phyloP scores from a whole-genome alignment of 148 eudicot genomes.

The Tetragonia tetragonoides region DNA sequence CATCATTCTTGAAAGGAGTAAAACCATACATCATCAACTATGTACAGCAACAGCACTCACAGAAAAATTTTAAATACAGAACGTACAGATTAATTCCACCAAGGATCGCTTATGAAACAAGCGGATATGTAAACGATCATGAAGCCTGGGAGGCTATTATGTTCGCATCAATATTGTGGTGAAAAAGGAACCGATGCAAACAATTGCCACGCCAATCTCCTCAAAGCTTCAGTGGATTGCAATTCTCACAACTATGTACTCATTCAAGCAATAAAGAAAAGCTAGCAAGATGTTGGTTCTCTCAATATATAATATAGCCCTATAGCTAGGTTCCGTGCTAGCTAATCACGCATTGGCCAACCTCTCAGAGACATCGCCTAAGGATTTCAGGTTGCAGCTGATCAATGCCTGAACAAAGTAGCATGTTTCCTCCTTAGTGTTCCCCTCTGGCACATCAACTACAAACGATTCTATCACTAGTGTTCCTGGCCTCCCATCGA shows the following conservation, averaged over 20 bases:
- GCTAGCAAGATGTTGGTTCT: background rate
- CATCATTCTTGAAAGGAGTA: background rate
- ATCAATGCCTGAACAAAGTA: constrained; percentile 59
- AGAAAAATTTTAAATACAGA: background rate
- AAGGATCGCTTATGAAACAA: constrained; percentile 13
- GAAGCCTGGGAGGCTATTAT: constrained; percentile 42
- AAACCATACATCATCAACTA: constrained; percentile 8
- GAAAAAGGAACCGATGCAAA: constrained; percentile 9
- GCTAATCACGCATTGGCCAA: constrained; percentile 43
- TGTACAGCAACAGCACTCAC: constrained; percentile 10
- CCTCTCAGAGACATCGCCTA: constrained; percentile 70
- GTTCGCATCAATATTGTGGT: constrained; percentile 14
- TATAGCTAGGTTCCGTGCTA: background rate
- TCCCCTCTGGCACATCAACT: constrained; percentile 70
- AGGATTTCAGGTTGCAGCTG: constrained; percentile 69
- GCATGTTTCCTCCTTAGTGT: constrained; percentile 69
- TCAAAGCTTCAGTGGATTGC: constrained; percentile 27
- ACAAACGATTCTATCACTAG: constrained; percentile 67
- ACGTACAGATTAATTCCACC: background rate
- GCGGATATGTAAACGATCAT: background rate
- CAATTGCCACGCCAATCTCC: constrained; percentile 30
- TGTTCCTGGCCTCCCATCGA: constrained; percentile 57
- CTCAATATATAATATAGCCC: background rate
- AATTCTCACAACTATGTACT: background rate
- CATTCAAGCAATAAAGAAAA: background rate